Base-by-base conservation (phyloP, 2,329 filamentous ascomycete species). In the Fusarium marasasianum region DNA sequence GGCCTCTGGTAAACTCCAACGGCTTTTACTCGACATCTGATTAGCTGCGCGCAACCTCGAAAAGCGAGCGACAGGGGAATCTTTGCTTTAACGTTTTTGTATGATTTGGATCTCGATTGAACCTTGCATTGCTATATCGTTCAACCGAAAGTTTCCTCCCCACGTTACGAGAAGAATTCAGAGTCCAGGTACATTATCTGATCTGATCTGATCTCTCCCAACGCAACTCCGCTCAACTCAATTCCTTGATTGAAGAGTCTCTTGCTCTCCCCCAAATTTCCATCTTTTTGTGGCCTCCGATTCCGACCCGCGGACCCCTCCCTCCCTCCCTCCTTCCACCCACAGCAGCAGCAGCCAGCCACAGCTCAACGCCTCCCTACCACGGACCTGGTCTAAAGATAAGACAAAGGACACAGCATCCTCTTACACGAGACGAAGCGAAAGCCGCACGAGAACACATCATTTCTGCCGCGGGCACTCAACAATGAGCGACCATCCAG, bases 401-500 rank as follows among this genome's bases (percentile, higher is more conserved):
- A 61, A 48, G 44, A 43, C 22, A 69, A 60, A 72, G 63, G 60
- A 68, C 63, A 68, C 63, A 24, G 50, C 63, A 74, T 29, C 63
- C 57, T 69, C 43, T 66, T 56, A 56, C 50, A 70, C 66, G 63
- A 74, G 50, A 63, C 56, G 44, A 31, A 63, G 29, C 58, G 57
- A 44, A 69, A 45, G 57, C 48, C 15, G 35, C 54, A 67, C 67
- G 64, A 68, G 40, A 69, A 33, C 45, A 37, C 18, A 69, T 35
- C 24, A 41, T 20, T 56, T 56, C 38, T 69, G 33, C 35, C 38
- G n/a, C 47, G 37, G 57, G 50, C 50, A 64, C 71, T 71, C 71
- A 68, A 71, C 41, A 50, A 80, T 80, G 79, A 72, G 69, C 70
- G 71, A 64, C 55, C 69, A 76, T 70, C 68, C 77, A 63, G 58